Percentiles rank a stretch among this genome's conserved stretches.
Conservation (phyloP, 2,329 filamentous ascomycete species). For the Zymoseptoria pseudotritici region DNA sequence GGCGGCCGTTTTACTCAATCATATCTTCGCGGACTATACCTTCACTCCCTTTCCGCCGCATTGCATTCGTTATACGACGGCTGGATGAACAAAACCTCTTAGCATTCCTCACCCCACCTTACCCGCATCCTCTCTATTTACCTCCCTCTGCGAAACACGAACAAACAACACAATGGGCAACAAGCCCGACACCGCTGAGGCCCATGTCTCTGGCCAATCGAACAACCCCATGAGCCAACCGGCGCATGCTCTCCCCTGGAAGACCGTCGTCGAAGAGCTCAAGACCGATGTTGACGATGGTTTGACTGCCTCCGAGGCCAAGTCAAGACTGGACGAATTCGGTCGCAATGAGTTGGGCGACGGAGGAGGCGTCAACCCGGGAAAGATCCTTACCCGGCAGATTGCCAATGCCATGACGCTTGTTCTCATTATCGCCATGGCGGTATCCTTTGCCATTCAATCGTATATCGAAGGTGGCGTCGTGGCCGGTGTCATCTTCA, state of each 20-base stretch:
- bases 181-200: neutral
- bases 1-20: neutral
- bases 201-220: neutral
- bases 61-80: neutral
- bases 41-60: neutral
- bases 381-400: constrained; percentile 64
- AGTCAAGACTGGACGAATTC: constrained; percentile 50
- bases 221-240: constrained; percentile 52
- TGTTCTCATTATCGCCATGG: constrained; percentile 44
- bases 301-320: constrained; percentile 55
- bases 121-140: neutral
- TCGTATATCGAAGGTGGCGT: constrained; percentile 43
- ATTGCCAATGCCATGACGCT: constrained; percentile 53
- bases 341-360: constrained; percentile 65
- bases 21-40: neutral
- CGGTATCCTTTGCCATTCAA: constrained; percentile 38
- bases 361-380: constrained; percentile 60
- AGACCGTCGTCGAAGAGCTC: constrained; percentile 48
- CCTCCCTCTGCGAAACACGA: neutral
- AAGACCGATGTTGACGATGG: constrained; percentile 60
- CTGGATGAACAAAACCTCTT: neutral
- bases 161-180: neutral
- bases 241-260: constrained; percentile 52
- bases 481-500: constrained; percentile 36
- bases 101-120: neutral